Evolutionary conservation across 192 early-diverging fungal species (phyloP).

Genomic region (Lobulomyces angularis): DNA sequence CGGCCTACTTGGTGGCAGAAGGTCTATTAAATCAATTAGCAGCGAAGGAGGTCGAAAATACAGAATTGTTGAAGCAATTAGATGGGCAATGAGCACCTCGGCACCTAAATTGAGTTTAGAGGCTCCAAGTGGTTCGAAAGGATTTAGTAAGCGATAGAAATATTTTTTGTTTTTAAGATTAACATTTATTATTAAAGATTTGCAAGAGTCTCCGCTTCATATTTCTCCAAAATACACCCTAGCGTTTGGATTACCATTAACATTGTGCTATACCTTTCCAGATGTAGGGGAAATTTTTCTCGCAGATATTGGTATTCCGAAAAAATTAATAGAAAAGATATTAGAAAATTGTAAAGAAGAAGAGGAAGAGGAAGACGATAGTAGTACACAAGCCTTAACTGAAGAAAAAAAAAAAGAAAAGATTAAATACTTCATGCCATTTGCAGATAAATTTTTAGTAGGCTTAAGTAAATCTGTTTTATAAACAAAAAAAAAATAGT

Average conservation of each 20-base stretch:
- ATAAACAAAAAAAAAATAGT: too few species aligned
- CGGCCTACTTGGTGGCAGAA: too few species aligned
- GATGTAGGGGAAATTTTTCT: constrained; percentile 61
- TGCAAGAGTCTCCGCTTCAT: constrained; percentile 39
- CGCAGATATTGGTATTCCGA: constrained; percentile 64
- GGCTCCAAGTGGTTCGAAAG: constrained; percentile 55
- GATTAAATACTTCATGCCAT: constrained; percentile 26
- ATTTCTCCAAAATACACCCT: constrained; percentile 66
- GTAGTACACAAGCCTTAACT: too few species aligned
- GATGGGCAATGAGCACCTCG: constrained; percentile 57
- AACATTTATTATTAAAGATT: neutral
- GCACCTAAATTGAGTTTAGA: constrained; percentile 54
- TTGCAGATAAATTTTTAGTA: constrained; percentile 32
- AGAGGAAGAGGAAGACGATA: too few species aligned
- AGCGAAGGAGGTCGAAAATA: constrained; percentile 23
- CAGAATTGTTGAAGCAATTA: constrained; percentile 44
- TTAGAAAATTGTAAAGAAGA: too few species aligned
- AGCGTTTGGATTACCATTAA: constrained; percentile 59
- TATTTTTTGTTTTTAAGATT: constrained; percentile 4
- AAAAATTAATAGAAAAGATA: constrained; percentile 42
- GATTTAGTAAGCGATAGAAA: constrained; percentile 28
- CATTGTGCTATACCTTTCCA: constrained; percentile 23
- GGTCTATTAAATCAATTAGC: constrained; percentile 18
- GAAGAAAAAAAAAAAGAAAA: too few species aligned
- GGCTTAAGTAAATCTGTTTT: too few species aligned